Base-by-base conservation (phyloP, 257 asterid species). In the Perilla frutescens region DNA sequence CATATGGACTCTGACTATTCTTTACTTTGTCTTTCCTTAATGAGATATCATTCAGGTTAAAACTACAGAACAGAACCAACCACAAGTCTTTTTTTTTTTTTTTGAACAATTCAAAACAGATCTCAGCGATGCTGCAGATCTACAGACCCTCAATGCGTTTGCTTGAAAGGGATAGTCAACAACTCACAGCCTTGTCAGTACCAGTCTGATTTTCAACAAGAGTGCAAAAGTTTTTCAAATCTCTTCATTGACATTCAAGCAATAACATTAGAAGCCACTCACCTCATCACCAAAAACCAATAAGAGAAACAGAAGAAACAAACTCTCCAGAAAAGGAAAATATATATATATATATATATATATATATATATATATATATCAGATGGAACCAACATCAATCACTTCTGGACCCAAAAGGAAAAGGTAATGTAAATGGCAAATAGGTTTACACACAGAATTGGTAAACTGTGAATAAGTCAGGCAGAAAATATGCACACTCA, bases 61-160 rank as follows among this genome's bases (percentile, higher is more conserved):
- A 51, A 56, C 68, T 50, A 63, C 48, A 70, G 44, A 64, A 71
- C 66, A 70, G 44, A 64, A 71, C 66, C 64, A 31, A 71, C 37
- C 32, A 45, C 44, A 68, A 31, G 7, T 59, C n/a, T 47, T 65
- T 13, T 6, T 36, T 39, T 54, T 12, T 11, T 31, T 62, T 12
- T 11, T n/a, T n/a, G n/a, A 65, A 70, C 20, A 73, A 39, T 56
- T 34, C 74, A 70, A 14, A 34, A 44, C 43, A 71, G 71, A 72
- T 57, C 79, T 39, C 58, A 49, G 29, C 36, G 3, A 4, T 8
- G 41, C 63, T 43, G 45, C 66, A 51, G 47, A 32, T 59, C 39
- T 56, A 45, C 41, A 77, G 8, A 44, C 37, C 62, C 59, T 55
- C 7, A 43, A 32, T 34, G 40, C 63, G 37, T 39, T 59, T 36